phyloP scores from a whole-genome alignment of 192 early-diverging fungal species.

The Backusella parvicylindrica region DNA sequence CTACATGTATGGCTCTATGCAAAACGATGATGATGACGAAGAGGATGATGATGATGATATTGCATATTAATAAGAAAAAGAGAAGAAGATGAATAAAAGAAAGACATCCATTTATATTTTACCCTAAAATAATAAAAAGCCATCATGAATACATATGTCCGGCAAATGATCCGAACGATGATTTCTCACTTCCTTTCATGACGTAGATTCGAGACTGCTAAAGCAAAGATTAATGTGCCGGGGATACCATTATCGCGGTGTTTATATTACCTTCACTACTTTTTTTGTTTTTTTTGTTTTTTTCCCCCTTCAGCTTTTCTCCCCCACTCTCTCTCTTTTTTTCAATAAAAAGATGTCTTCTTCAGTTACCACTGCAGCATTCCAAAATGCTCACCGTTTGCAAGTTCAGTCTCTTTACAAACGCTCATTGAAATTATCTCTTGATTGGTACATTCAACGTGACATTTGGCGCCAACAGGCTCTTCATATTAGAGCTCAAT shows the following conservation, averaged over 20 bases:
- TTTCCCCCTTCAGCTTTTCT: not conserved
- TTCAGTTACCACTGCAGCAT: slow-evolving; percentile 20
- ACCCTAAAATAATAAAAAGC: not conserved
- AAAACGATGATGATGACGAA: not conserved
- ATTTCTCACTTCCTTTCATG: not conserved
- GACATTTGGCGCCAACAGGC: slow-evolving; percentile 76
- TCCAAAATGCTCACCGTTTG: slow-evolving; percentile 56
- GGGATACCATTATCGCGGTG: slow-evolving; percentile 2
- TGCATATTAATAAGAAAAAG: not conserved
- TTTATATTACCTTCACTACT: not conserved
- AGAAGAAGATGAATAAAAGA: not conserved
- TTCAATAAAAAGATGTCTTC: slow-evolving; percentile 10
- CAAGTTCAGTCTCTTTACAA: slow-evolving; percentile 84
- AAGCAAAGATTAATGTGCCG: not conserved
- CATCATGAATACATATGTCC: not conserved
- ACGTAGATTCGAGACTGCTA: not conserved
- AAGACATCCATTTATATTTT: not conserved
- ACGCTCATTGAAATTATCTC: slow-evolving; percentile 73
- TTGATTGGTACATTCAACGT: slow-evolving; percentile 90
- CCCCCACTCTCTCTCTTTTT: not conserved
- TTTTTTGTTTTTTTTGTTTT: not conserved
- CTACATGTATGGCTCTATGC: not conserved
- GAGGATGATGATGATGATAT: not conserved
- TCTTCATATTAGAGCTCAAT: slow-evolving; percentile 77
- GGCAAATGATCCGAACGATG: not conserved